These are phyloP conservation scores for Rubia peregrina DNA, from an alignment of 305 asterid genomes.

Conservation along the genomic window DNA sequence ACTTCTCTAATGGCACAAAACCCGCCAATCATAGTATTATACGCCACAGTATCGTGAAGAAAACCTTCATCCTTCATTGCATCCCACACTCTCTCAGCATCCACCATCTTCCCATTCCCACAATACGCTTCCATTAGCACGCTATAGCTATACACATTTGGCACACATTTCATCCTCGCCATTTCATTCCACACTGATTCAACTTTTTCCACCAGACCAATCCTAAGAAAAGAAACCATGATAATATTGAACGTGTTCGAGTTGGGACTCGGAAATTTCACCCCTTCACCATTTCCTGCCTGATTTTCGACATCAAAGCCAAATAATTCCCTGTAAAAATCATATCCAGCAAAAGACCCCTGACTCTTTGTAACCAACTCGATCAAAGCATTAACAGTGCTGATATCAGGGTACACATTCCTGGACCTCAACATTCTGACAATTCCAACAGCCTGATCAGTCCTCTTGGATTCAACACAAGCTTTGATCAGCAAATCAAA, in stretches of 20 bases:
- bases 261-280: constrained; percentile 25
- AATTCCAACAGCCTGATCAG: constrained; percentile 45
- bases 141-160: constrained; percentile 54
- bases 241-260: constrained; percentile 48
- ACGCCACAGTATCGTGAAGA: constrained; percentile 40
- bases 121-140: constrained; percentile 55
- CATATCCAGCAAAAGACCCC: constrained; percentile 56
- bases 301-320: constrained; percentile 20
- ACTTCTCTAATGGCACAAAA: constrained; percentile 56
- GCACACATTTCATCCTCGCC: constrained; percentile 31
- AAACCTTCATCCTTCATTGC: constrained; percentile 46
- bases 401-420: constrained; percentile 34
- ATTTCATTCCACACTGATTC: constrained; percentile 72
- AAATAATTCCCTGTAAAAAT: constrained; percentile 52
- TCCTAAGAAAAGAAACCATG: constrained; percentile 67
- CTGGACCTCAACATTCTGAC: constrained; percentile 48
- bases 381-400: constrained; percentile 53
- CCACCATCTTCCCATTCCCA: constrained; percentile 42
- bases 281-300: constrained; percentile 17
- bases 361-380: constrained; percentile 51
- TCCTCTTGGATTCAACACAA: constrained; percentile 61
- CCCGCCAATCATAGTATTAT: constrained; percentile 60
- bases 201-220: constrained; percentile 56
- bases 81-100: constrained; percentile 47
- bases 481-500: constrained; percentile 67